These are phyloP conservation scores for Aspergillus cavernicola DNA, from an alignment of 495 filamentous ascomycete genomes.

Conservation along the genomic window DNA sequence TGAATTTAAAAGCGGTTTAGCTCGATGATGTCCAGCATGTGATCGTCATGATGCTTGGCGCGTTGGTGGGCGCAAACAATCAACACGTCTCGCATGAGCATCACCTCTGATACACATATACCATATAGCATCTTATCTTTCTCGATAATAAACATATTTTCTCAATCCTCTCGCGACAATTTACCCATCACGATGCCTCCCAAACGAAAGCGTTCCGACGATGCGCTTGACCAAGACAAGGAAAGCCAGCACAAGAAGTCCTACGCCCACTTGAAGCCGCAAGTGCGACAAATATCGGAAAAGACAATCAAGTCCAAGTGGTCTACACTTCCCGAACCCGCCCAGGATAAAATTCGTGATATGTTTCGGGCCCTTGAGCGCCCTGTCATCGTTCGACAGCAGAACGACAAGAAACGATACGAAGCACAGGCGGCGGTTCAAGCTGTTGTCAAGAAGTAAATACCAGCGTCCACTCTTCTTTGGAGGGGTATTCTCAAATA, in stretches of 20 bases:
- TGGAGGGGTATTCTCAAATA: no score
- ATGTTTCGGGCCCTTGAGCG: conserved; percentile 52
- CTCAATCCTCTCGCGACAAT: background rate
- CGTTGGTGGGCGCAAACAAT: conserved; percentile 4
- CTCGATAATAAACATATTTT: background rate
- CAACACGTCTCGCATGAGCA: background rate
- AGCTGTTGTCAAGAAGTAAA: conserved; percentile 46
- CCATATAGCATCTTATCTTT: no score
- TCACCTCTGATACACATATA: no score
- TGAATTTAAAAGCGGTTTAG: conserved; percentile 11
- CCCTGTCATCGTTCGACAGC: conserved; percentile 50
- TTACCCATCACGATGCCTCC: conserved; percentile 25
- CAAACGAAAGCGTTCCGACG: conserved; percentile 33
- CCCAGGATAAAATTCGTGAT: conserved; percentile 49
- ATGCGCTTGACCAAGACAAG: conserved; percentile 21
- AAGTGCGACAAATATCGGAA: conserved; percentile 51
- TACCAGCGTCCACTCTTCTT: background rate
- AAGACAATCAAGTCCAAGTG: conserved; percentile 56
- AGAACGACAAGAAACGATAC: conserved; percentile 51
- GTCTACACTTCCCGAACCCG: conserved; percentile 49
- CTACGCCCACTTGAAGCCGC: conserved; percentile 46
- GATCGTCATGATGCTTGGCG: conserved; percentile 9
- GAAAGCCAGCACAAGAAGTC: conserved; percentile 26
- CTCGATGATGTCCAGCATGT: conserved; percentile 11
- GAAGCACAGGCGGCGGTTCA: conserved; percentile 54